Evolutionary conservation across 1,284 basidiomycete species (phyloP), one percentile per base, ranked within the genome.

Genomic region (Sanghuangporus weigelae): DNA sequence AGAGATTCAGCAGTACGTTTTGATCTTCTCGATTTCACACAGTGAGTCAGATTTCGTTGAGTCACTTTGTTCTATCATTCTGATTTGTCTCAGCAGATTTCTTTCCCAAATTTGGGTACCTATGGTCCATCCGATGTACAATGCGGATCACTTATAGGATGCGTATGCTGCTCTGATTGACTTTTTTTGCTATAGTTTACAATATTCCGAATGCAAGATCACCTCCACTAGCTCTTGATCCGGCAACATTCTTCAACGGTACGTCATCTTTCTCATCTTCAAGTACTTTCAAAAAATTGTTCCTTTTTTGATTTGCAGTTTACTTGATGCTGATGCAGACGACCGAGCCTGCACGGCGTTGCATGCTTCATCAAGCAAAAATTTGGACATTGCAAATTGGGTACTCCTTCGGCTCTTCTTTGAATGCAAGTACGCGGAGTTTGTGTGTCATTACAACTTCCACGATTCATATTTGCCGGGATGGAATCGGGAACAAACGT

Each of bases 11-110:
- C 84, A 86, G 69, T 87, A 86, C 66, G 82, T 84, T n/a, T 57
- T 82, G 65, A 87, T 87, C 69, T 86, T 76, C 68, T 83, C 80
- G 0, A 84, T 79, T 67, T 87, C 87, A 2, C 89, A 85, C 86
- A 83, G 85, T 87, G 72, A 63, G 84, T 74, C 12, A 19, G 14
- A 38, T 61, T 51, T 39, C 63, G 38, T 39, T 21, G 7, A 42
- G 36, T 53, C 57, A 49, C 26, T 46, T 7, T 63, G 19, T 42
- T 31, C 59, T 67, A 56, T 62, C 46, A 10, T 16, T 16, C 59
- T 81, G 82, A 72, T 59, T 67, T 77, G 14, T 75, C 72, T 12
- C 46, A 69, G 59, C 67, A 73, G 46, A 71, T 70, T 5, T 72
- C 10, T 14, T 48, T 68, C 56, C 42, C 58, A 35, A 38, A 12